A percentile compares a stretch with the other conserved stretches of the same genome.
phyloP scores from a whole-genome alignment of 768 basidiomycete genomes.

The Tylopilus subfusipes region DNA sequence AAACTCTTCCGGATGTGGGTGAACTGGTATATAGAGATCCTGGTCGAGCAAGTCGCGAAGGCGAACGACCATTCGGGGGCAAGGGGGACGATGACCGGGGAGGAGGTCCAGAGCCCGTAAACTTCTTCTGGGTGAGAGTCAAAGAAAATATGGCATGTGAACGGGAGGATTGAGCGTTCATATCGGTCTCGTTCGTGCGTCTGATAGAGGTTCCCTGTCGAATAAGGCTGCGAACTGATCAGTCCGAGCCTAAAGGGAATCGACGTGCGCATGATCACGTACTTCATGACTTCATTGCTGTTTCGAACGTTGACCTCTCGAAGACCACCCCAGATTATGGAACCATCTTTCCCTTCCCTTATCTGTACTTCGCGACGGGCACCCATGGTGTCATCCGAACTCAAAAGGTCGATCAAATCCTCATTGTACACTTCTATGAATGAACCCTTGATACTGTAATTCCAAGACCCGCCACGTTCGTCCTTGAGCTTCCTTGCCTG shows the following conservation, averaged over 20 bases:
- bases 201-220: constrained; percentile 87
- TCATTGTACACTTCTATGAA: constrained; percentile 99
- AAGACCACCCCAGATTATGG: constrained; percentile 95
- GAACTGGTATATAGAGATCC: constrained; percentile 63
- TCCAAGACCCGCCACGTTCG: constrained; percentile 73
- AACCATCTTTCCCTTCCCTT: constrained; percentile 93
- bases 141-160: constrained; percentile 99
- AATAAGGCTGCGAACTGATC: constrained; percentile 59
- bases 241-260: constrained; percentile 14
- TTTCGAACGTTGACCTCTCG: constrained; percentile 87
- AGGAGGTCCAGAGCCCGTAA: constrained; percentile 62
- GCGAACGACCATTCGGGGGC: constrained; percentile 69
- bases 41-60: constrained; percentile 78
- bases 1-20: constrained; percentile 43
- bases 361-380: constrained; percentile 86
- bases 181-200: constrained; percentile 94
- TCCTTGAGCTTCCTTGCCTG: constrained; percentile 73
- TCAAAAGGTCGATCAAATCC: constrained; percentile 93
- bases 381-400: constrained; percentile 63
- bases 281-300: constrained; percentile 89
- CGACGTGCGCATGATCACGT: constrained; percentile 34
- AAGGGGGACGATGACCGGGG: constrained; percentile 76
- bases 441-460: constrained; percentile 76
- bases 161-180: constrained; percentile 98
- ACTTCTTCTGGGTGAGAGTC: constrained; percentile 89